These are phyloP conservation scores for Hapsidospora chrysogenum DNA, from an alignment of 495 filamentous ascomycete species.

Conservation along the genomic window DNA sequence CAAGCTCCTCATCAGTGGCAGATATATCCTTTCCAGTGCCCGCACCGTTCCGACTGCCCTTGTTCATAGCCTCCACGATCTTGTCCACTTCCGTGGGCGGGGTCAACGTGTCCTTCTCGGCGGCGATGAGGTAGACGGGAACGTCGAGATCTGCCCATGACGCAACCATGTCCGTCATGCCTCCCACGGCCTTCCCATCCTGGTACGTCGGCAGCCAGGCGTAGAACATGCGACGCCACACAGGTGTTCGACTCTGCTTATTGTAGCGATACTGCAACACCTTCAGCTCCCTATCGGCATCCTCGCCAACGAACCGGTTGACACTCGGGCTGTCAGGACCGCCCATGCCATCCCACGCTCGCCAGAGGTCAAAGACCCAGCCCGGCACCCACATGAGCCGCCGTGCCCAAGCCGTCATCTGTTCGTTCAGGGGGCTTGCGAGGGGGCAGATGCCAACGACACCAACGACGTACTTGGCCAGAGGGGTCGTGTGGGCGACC, in stretches of 20 bases:
- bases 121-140: slow-evolving; percentile 66
- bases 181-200: slow-evolving; percentile 33
- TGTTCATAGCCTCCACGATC: slow-evolving; percentile 28
- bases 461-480: slow-evolving; percentile 52
- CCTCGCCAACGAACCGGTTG: slow-evolving; percentile 54
- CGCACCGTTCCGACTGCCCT: slow-evolving; percentile 3
- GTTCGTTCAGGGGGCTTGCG: slow-evolving; percentile 39
- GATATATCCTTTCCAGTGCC: too few species aligned
- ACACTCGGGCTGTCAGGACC: slow-evolving; percentile 67
- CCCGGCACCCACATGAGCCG: slow-evolving; percentile 48
- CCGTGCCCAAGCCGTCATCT: slow-evolving; percentile 32
- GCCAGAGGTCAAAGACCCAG: slow-evolving; percentile 59
- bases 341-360: slow-evolving; percentile 66
- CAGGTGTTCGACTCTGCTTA: slow-evolving; percentile 58
- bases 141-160: slow-evolving; percentile 52
- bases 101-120: slow-evolving; percentile 59
- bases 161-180: slow-evolving; percentile 48
- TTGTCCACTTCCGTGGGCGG: slow-evolving; percentile 52
- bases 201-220: slow-evolving; percentile 44
- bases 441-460: slow-evolving; percentile 67
- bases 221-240: slow-evolving; percentile 73
- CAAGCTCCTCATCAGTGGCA: slow-evolving; percentile 6
- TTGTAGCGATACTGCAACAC: slow-evolving; percentile 73
- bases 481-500: slow-evolving; percentile 18
- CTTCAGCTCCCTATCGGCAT: slow-evolving; percentile 58